Percentiles rank a stretch among this genome's conserved stretches.
Conservation (phyloP, 345 rosid species). For the Crucihimalaya himalaica region DNA sequence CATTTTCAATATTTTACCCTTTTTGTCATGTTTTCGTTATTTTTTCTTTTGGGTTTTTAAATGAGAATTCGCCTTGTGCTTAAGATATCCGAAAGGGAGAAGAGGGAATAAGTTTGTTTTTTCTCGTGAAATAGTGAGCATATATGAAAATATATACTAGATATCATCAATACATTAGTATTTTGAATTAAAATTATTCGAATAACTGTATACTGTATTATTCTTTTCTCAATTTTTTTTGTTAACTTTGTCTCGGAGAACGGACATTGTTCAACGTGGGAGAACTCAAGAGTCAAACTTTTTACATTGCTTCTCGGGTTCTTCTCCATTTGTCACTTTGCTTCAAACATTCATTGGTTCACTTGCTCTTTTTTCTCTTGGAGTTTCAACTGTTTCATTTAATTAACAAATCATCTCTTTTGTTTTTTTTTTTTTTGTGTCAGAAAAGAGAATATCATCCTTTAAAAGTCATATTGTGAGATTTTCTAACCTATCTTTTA, state of each 20-base stretch:
- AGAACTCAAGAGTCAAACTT: slow-evolving; percentile 30
- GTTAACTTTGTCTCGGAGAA: slow-evolving; percentile 21
- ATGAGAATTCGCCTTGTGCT: slow-evolving; percentile 7
- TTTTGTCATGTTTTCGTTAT: neutral
- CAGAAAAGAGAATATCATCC: neutral
- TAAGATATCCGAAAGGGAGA: slow-evolving; percentile 30
- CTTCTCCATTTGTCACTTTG: slow-evolving; percentile 39
- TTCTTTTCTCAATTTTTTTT: neutral
- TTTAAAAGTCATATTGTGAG: neutral
- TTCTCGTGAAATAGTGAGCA: neutral
- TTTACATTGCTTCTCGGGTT: slow-evolving; percentile 30
- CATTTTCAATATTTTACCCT: neutral
- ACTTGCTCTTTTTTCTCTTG: slow-evolving; percentile 22
- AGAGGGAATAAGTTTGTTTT: slow-evolving; percentile 8
- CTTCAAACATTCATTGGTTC: slow-evolving; percentile 39
- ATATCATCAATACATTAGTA: neutral
- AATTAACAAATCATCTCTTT: neutral
- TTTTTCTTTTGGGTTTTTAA: neutral
- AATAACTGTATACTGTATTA: slow-evolving; percentile 1
- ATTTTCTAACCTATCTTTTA: neutral
- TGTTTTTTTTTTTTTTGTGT: neutral
- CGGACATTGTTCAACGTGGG: slow-evolving; percentile 24
- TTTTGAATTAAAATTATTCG: slow-evolving; percentile 15
- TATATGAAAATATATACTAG: neutral
- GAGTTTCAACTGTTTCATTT: slow-evolving; percentile 18